A percentile compares a stretch with the other conserved stretches of the same genome.
Conservation (phyloP, 2,329 filamentous ascomycete species). For the Penicillium sp. region DNA sequence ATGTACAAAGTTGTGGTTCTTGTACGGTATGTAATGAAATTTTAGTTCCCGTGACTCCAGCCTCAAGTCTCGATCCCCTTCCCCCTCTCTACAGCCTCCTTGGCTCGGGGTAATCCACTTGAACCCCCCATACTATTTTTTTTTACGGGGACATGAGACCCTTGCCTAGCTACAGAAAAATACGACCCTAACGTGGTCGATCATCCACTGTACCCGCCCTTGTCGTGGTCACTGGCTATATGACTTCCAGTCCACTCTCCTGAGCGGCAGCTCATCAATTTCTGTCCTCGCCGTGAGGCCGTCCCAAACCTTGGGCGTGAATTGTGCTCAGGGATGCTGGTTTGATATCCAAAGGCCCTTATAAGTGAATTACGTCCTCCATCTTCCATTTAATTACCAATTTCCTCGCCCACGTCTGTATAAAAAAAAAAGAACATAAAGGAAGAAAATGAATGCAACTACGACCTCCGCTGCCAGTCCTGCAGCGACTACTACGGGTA, state of each 20-base stretch:
- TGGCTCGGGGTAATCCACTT: neutral
- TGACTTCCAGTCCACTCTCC: constrained; percentile 1
- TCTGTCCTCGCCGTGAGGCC: neutral
- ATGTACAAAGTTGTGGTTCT: neutral
- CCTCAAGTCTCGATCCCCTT: constrained; percentile 1
- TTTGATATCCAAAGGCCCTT: neutral
- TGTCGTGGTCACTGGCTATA: constrained; percentile 5
- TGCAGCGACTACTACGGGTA: constrained; percentile 29
- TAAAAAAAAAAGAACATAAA: neutral
- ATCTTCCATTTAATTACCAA: neutral
- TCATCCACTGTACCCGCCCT: neutral
- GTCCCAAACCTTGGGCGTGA: neutral
- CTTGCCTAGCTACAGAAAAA: neutral
- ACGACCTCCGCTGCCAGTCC: constrained; percentile 26
- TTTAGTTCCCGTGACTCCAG: constrained; percentile 6
- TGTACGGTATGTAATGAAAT: neutral
- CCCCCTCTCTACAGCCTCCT: constrained; percentile 1
- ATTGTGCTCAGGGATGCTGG: neutral
- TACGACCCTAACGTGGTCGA: constrained; percentile 1
- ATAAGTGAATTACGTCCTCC: neutral
- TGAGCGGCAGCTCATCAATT: constrained; percentile 2
- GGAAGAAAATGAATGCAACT: constrained; percentile 31
- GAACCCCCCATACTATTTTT: too few relatives aligned
- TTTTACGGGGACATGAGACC: neutral
- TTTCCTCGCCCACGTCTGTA: neutral